phyloP scores from a whole-genome alignment of 495 filamentous ascomycete species.

The Penicillium paxilli region DNA sequence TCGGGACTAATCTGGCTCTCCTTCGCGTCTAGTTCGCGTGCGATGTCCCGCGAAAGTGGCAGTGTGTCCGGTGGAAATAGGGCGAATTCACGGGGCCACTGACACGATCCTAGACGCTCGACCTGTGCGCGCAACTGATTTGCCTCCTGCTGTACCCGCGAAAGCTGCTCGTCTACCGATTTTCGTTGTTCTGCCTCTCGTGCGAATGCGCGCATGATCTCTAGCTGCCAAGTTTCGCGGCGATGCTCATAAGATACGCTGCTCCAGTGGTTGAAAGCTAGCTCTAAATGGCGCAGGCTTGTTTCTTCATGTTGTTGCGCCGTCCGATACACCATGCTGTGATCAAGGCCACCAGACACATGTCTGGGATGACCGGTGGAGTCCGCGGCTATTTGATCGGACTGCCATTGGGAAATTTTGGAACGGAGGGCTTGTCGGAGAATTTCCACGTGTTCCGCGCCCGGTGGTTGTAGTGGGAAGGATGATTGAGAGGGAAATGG shows the following conservation, averaged over 20 bases:
- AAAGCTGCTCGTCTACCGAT: slow-evolving; percentile 59
- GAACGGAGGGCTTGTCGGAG: slow-evolving; percentile 64
- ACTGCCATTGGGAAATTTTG: slow-evolving; percentile 63
- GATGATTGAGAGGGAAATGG: slow-evolving; percentile 69
- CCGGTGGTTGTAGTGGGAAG: slow-evolving; percentile 74
- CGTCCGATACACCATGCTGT: slow-evolving; percentile 45
- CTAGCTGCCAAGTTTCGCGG: slow-evolving; percentile 73
- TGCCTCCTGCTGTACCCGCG: slow-evolving; percentile 66
- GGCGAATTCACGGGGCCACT: slow-evolving; percentile 71
- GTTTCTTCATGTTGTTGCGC: slow-evolving; percentile 61
- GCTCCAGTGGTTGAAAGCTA: slow-evolving; percentile 72
- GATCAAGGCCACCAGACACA: slow-evolving; percentile 28
- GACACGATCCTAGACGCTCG: slow-evolving; percentile 63
- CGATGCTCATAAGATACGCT: slow-evolving; percentile 54
- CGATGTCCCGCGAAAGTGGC: slow-evolving; percentile 52
- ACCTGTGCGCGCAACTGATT: slow-evolving; percentile 69
- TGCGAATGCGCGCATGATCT: slow-evolving; percentile 70
- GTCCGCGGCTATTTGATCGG: slow-evolving; percentile 37
- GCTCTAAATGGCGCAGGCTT: slow-evolving; percentile 62
- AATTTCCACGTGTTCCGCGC: slow-evolving; percentile 66
- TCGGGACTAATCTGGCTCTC: slow-evolving; percentile 36
- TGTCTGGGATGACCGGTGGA: slow-evolving; percentile 27
- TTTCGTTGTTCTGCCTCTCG: slow-evolving; percentile 67
- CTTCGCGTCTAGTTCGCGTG: slow-evolving; percentile 40
- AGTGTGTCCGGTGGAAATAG: slow-evolving; percentile 64